Evolutionary conservation across 1,139 yeast species (phyloP).

Genomic region (Candida sojae): DNA sequence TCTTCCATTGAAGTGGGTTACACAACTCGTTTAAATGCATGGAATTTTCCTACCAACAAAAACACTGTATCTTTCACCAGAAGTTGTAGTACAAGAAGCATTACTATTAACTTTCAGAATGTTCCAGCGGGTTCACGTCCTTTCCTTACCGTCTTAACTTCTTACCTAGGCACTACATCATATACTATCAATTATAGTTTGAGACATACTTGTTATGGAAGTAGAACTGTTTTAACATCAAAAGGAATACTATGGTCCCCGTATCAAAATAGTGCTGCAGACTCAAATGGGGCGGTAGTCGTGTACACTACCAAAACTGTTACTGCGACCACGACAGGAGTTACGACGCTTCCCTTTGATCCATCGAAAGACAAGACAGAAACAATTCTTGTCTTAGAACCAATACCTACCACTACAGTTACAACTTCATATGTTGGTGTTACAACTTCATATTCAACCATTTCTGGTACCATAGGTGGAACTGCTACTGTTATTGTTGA

Average conservation of each 20-base stretch:
- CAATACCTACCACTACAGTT: constrained; percentile 20
- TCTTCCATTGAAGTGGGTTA: constrained; percentile 20
- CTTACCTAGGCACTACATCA: constrained; percentile 7
- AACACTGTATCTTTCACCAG: constrained; percentile 10
- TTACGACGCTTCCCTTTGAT: constrained; percentile 21
- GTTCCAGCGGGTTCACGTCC: constrained; percentile 34
- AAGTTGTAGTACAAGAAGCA: constrained; percentile 16
- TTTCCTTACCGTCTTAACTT: constrained; percentile 18
- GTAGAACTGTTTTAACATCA: not conserved
- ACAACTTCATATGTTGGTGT: constrained; percentile 19
- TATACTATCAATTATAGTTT: constrained; percentile 8
- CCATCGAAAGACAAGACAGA: constrained; percentile 14
- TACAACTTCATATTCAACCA: constrained; percentile 14
- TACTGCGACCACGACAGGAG: constrained; percentile 22
- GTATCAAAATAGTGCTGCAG: constrained; percentile 15
- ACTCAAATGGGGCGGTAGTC: constrained; percentile 23
- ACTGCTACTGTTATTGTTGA: constrained; percentile 17
- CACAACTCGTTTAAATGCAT: constrained; percentile 24
- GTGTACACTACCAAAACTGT: constrained; percentile 24
- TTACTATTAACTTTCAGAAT: constrained; percentile 18
- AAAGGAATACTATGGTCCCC: constrained; percentile 10
- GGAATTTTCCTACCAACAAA: constrained; percentile 19
- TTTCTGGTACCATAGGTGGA: constrained; percentile 14
- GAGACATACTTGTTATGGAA: not conserved
- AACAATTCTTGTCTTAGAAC: constrained; percentile 19